These are phyloP conservation scores for Zygoascus sp. DNA, from an alignment of 1,139 yeast genomes.

Conservation along the genomic window DNA sequence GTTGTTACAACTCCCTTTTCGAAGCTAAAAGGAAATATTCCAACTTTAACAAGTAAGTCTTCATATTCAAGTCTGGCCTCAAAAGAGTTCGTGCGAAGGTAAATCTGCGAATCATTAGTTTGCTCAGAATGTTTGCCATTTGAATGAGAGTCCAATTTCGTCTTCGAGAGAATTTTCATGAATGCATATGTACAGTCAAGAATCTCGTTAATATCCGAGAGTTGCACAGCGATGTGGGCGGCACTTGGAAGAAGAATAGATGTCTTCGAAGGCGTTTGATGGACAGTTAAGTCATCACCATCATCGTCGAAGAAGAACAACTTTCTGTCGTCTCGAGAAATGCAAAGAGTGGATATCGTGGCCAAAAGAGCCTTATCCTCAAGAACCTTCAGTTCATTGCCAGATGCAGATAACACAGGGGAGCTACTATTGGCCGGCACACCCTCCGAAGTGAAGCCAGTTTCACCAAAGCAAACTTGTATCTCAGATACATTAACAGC, in stretches of 20 bases:
- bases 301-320: constrained; percentile 10
- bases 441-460: not conserved
- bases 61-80: not conserved
- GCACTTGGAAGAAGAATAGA: constrained; percentile 24
- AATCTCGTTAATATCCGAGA: constrained; percentile 18
- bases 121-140: too few relatives aligned
- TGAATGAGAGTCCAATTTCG: too few relatives aligned
- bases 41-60: constrained; percentile 9
- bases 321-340: not conserved
- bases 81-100: constrained; percentile 4
- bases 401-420: not conserved
- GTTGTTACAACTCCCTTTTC: constrained; percentile 13
- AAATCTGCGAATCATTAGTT: not conserved
- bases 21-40: constrained; percentile 24
- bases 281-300: constrained; percentile 16
- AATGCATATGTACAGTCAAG: constrained; percentile 12
- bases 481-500: not conserved
- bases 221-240: constrained; percentile 15
- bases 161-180: too few relatives aligned
- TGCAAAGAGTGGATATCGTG: constrained; percentile 5
- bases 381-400: not conserved
- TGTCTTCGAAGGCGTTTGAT: constrained; percentile 8
- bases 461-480: not conserved
- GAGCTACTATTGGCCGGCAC: not conserved
- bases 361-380: not conserved